Percentiles rank a stretch among this genome's conserved stretches.
These are phyloP conservation scores for Paramyrothecium sp. DNA, from an alignment of 2,329 filamentous ascomycete genomes.

Conservation along the genomic window DNA sequence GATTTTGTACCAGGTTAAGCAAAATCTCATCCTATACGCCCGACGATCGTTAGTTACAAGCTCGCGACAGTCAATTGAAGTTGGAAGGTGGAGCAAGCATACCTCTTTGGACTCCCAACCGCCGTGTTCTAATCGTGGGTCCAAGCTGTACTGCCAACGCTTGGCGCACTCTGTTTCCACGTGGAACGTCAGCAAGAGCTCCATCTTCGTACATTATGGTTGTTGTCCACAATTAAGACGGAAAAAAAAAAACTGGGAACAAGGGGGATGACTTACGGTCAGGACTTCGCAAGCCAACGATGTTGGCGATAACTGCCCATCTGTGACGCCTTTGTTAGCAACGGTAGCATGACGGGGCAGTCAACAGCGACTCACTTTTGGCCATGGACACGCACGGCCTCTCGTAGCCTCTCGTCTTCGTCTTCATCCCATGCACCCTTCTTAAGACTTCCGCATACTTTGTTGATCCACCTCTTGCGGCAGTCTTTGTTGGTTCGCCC, in stretches of 20 bases:
- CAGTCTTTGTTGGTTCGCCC: constrained; percentile 42
- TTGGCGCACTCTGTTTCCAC: constrained; percentile 39
- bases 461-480: constrained; percentile 38
- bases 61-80: neutral
- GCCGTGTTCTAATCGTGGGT: constrained; percentile 32
- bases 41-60: neutral
- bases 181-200: neutral
- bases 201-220: neutral
- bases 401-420: constrained; percentile 19
- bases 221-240: too few species aligned
- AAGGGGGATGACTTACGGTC: constrained; percentile 12
- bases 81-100: neutral
- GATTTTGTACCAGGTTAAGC: constrained; percentile 10
- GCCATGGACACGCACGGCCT: constrained; percentile 32
- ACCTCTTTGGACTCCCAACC: constrained; percentile 18
- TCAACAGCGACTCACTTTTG: constrained; percentile 23
- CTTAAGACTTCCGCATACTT: constrained; percentile 33
- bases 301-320: constrained; percentile 39
- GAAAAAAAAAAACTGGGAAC: neutral
- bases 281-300: constrained; percentile 30
- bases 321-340: constrained; percentile 17
- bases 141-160: constrained; percentile 41
- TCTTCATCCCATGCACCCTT: constrained; percentile 30
- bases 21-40: constrained; percentile 14
- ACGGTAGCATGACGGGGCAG: neutral